phyloP scores from a whole-genome alignment of 2,329 filamentous ascomycete species.

The Tolypocladium pustulatum region DNA sequence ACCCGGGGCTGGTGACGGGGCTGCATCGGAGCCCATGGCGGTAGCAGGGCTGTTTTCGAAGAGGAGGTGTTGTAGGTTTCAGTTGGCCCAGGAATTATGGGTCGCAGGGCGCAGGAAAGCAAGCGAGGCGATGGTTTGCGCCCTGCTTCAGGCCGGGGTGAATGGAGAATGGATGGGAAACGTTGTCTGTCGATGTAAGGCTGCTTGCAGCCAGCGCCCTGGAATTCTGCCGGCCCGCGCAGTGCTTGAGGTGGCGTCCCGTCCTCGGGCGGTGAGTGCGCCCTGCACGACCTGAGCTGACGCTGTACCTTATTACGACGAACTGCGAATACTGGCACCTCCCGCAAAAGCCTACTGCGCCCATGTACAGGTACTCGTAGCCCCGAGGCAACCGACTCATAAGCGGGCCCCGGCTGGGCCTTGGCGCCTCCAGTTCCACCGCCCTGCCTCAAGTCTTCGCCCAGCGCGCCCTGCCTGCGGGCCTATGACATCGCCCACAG shows the following conservation, averaged over 20 bases:
- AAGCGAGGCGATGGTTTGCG: not conserved
- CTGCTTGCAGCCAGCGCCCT: not conserved
- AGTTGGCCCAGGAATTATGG: not conserved
- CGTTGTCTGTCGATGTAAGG: not conserved
- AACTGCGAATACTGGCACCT: too few relatives aligned
- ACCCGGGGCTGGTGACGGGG: slow-evolving; percentile 8
- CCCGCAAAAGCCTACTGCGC: too few relatives aligned
- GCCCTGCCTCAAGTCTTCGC: not conserved
- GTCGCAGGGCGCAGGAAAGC: not conserved
- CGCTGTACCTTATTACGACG: too few relatives aligned
- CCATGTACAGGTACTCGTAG: too few relatives aligned
- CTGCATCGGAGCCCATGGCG: slow-evolving; percentile 4
- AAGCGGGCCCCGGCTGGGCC: not conserved
- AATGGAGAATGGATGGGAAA: not conserved
- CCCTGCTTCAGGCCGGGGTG: not conserved
- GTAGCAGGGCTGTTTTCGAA: not conserved
- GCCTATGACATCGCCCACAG: not conserved
- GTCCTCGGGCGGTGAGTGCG: not conserved
- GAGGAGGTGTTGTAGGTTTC: not conserved
- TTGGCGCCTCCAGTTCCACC: not conserved
- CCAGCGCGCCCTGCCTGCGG: not conserved
- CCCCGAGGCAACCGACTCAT: not conserved
- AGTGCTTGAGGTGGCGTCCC: too few relatives aligned
- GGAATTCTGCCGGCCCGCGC: not conserved
- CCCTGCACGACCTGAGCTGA: not conserved